Base-by-base conservation (phyloP, 176 grass and related monocot species). In the Tillandsia leiboldiana region DNA sequence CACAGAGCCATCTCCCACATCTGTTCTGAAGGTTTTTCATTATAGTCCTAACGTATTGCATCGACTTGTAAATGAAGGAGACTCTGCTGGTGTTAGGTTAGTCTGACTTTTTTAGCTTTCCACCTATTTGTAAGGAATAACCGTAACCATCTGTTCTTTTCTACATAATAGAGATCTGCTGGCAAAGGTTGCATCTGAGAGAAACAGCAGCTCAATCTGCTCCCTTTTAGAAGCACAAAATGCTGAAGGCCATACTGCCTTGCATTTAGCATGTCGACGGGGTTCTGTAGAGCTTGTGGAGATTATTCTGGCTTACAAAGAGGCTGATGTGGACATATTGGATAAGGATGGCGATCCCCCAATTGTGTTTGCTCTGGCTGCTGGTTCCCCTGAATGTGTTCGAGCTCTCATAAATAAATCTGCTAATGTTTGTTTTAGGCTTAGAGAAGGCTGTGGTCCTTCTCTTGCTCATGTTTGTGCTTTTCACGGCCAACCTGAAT, bases 401-500 rank as follows among this genome's bases (percentile, higher is more conserved):
- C 72, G 72, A 68, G 80, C 87, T 72, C 87, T 99, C 78, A 81
- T 99, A 33, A 85, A 53, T 61, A 93, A 77, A 79, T 87, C 79
- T 49, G 78, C 94, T 72, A 73, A 87, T 84, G 83, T 93, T 77
- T 74, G 80, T 81, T 93, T 76, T 63, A 88, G 82, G 57, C 77
- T 93, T 42, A 86, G 84, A 87, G 94, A 90, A 72, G 90, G 87
- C 51, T 80, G 83, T 53, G 80, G 94, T 74, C 90, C 90, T 79
- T 90, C 84, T 75, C 85, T 99, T 86, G 75, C 84, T 42, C 94
- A 99, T 83, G 64, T 99, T 53, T 99, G 94, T 88, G 94, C 94
- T 84, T 88, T 84, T 82, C 86, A 99, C 84, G 94, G 94, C 70
- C 84, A 99, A 72, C 94, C 94, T 48, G 94, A 99, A 71, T 99